Base-by-base conservation (phyloP, 345 rosid species). In the Gossypium turneri region DNA sequence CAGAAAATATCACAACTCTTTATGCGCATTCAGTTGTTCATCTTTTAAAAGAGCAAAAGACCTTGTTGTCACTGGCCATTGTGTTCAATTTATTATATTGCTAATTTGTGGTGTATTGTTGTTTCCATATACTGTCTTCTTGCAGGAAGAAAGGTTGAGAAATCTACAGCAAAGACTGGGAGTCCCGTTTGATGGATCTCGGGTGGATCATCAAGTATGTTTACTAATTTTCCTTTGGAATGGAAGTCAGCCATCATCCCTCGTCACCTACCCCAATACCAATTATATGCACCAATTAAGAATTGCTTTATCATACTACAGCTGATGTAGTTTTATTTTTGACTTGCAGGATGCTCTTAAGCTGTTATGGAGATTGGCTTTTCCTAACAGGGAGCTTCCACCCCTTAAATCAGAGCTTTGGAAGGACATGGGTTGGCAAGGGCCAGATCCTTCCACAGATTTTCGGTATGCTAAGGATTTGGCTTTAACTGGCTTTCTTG, bases 391-490 rank as follows among this genome's bases (percentile, higher is more conserved):
- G 78, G 88, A 88, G 78, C 86, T 93, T 67, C 97, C 99, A 70
- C 80, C 99, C 78, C 88, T 95, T 66, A 91, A 89, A 81, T 93
- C 98, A 0, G 94, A 90, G 78, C 88, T 91, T 69, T 95, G 99
- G 99, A 95, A 95, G 78, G 94, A 95, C 22, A 95, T 95, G 99
- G 98, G 99, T 7, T 95, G 99, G 99, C 98, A 93, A 85, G 98
- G 99, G 67, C 79, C 93, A 13, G 97, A 95, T 75, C 99, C 99
- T 71, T 93, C 99, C 41, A 95, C 98, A 73, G 98, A 95, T 85
- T 95, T 95, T 74, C 88, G 99, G 99, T 95, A 84, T 55, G 76
- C 72, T 22, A 29, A 72, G 22, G 53, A 56, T 77, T 53, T 78
- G 74, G 9, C 41, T 68, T 76, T 29, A 43, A 19, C 60, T 74